Conservation (phyloP, 2,329 filamentous ascomycete species). For the Verticillium longisporum region DNA sequence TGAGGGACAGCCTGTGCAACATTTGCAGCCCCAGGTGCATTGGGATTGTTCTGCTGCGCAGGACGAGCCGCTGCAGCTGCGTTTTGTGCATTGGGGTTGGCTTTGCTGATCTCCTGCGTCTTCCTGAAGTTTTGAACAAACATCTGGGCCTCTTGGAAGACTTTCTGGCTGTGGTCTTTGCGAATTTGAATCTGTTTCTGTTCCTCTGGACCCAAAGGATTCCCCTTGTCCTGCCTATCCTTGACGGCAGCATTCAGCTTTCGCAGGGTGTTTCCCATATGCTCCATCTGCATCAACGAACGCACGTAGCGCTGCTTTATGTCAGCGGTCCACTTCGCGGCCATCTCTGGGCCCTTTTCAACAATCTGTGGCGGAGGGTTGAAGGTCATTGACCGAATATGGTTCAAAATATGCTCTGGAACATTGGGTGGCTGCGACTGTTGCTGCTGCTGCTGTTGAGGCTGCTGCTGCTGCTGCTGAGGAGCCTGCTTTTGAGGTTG, state of each 20-base stretch:
- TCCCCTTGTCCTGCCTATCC: constrained; percentile 34
- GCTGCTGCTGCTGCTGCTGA: constrained; percentile 7
- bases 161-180: constrained; percentile 36
- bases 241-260: constrained; percentile 35
- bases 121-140: constrained; percentile 42
- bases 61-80: constrained; percentile 2
- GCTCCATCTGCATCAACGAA: constrained; percentile 44
- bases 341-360: constrained; percentile 35
- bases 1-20: constrained; percentile 27
- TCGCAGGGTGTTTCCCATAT: constrained; percentile 29
- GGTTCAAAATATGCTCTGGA: constrained; percentile 36
- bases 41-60: not conserved
- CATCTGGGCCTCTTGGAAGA: constrained; percentile 36
- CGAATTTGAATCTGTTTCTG: constrained; percentile 34
- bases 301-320: constrained; percentile 39
- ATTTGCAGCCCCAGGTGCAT: constrained; percentile 16
- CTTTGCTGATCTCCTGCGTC: constrained; percentile 29
- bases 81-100: constrained; percentile 12
- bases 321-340: constrained; percentile 40
- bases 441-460: constrained; percentile 8
- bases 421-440: constrained; percentile 19
- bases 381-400: constrained; percentile 42
- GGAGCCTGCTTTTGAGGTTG: constrained; percentile 3
- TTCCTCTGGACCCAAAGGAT: constrained; percentile 39
- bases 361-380: constrained; percentile 32